Evolutionary conservation across 1,139 yeast species (phyloP).

Genomic region (Yamadazyma trypodendri): DNA sequence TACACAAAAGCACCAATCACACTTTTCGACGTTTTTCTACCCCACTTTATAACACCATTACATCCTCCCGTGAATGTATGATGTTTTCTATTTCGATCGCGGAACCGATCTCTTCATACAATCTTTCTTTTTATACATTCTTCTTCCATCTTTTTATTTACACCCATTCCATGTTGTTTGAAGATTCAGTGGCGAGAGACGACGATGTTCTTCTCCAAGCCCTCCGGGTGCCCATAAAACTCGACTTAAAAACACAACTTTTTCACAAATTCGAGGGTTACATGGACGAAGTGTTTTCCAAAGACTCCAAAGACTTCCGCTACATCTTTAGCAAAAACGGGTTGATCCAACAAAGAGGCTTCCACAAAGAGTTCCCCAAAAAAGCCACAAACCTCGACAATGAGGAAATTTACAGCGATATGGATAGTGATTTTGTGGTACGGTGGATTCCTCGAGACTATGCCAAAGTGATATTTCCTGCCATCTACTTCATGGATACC

Average conservation of each 20-base stretch:
- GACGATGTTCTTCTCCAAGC: slow-evolving; percentile 14
- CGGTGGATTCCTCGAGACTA: slow-evolving; percentile 33
- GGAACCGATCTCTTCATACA: not conserved
- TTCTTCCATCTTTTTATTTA: not conserved
- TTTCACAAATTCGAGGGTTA: slow-evolving; percentile 3
- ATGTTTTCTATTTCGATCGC: not conserved
- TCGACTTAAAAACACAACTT: slow-evolving; percentile 1
- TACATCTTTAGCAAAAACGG: slow-evolving; percentile 20
- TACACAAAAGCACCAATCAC: no score
- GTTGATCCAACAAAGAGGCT: slow-evolving; percentile 24
- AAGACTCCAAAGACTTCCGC: slow-evolving; percentile 23
- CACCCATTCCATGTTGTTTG: slow-evolving; percentile 8
- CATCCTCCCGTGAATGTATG: no score
- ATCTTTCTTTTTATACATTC: no score
- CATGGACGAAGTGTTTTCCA: slow-evolving; percentile 16
- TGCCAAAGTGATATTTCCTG: slow-evolving; percentile 23
- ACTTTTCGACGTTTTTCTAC: no score
- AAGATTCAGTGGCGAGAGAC: slow-evolving; percentile 16
- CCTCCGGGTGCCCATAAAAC: slow-evolving; percentile 8
- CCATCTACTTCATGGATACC: slow-evolving; percentile 26
- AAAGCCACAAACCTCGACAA: slow-evolving; percentile 34
- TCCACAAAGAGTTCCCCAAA: slow-evolving; percentile 35
- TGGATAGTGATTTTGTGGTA: slow-evolving; percentile 26
- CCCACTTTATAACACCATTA: no score
- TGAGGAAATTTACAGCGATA: slow-evolving; percentile 31